Conservation (phyloP, 805 yeast genomes). For the Saccharomycopsis fodiens region DNA sequence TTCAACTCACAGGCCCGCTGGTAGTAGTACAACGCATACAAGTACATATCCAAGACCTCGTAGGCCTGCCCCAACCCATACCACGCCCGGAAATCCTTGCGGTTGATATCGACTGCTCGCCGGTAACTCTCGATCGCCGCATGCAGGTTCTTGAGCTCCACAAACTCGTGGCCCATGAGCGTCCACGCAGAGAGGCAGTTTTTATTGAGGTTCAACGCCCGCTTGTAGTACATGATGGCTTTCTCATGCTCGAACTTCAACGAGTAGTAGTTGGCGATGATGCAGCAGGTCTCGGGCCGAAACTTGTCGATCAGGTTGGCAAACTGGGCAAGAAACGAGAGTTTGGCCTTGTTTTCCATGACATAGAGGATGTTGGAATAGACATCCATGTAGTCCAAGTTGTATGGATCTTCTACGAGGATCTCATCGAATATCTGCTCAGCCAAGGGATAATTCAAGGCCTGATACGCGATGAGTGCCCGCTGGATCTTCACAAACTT, state of each 20-base stretch:
- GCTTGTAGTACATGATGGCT: slow-evolving; percentile 85
- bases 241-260: slow-evolving; percentile 89
- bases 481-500: slow-evolving; percentile 70
- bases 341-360: slow-evolving; percentile 79
- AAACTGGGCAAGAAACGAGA: slow-evolving; percentile 80
- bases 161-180: slow-evolving; percentile 97
- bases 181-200: slow-evolving; percentile 93
- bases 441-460: slow-evolving; percentile 77
- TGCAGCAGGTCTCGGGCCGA: slow-evolving; percentile 91
- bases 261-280: slow-evolving; percentile 88
- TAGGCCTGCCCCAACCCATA: slow-evolving; percentile 98
- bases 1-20: slow-evolving; percentile 84
- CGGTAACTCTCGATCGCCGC: slow-evolving; percentile 96
- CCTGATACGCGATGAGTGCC: slow-evolving; percentile 75
- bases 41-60: slow-evolving; percentile 91
- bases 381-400: slow-evolving; percentile 85
- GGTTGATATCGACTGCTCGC: slow-evolving; percentile 84
- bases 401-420: slow-evolving; percentile 65
- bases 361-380: slow-evolving; percentile 94
- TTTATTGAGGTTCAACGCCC: slow-evolving; percentile 78
- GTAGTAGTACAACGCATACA: slow-evolving; percentile 85
- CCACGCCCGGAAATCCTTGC: slow-evolving; percentile 94
- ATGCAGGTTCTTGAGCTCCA: slow-evolving; percentile 90
- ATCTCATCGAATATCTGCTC: slow-evolving; percentile 74
- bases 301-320: slow-evolving; percentile 77